Base-by-base conservation (phyloP, 2,329 filamentous ascomycete species). In the Curvularia verruculosa region DNA sequence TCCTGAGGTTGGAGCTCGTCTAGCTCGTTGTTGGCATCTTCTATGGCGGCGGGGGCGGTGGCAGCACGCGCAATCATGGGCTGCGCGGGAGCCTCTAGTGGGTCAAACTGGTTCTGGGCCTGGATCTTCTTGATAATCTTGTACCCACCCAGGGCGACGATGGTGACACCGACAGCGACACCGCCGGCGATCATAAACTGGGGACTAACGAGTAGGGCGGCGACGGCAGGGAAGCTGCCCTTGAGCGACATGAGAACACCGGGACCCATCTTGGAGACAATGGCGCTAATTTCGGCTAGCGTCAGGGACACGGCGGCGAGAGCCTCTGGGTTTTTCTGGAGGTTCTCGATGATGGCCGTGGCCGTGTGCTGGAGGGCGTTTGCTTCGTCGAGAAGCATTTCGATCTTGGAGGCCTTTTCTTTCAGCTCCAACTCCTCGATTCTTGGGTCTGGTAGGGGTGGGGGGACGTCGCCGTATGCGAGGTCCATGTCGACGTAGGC, bases 151-250 rank as follows among this genome's bases (percentile, higher is more conserved):
- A 99, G 91, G 75, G 95, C 93, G 68, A 99, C 91, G 8, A 98
- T 88, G 0, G 95, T 98, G n/a, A 96, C 88, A 13, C 95, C 95
- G 0, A 96, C 87, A 0, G 90, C 91, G 13, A 96, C 87, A 41
- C 93, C 91, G 0, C 91, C 92, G 3, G 92, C 92, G 68, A 99
- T 96, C 61, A 97, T 85, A 73, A 99, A 99, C 71, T 99, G 92
- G 0, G 95, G 95, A 54, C 89, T 93, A 0, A 91, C 88, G 3
- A 99, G 85, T 21, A 99, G 84, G 0, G 89, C 90, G 67, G 96
- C 94, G 19, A 96, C 88, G 7, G 90, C 89, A 0, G 95, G 95
- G 36, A 92, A 94, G 19, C 88, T 88, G 37, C 86, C 84, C 77
- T 96, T 96, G 70, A 98, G 79, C 1, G 89, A 81, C 10, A 84